These are phyloP conservation scores for Trypanosoma theileri DNA, from an alignment of 208 protist species.

Conservation along the genomic window DNA sequence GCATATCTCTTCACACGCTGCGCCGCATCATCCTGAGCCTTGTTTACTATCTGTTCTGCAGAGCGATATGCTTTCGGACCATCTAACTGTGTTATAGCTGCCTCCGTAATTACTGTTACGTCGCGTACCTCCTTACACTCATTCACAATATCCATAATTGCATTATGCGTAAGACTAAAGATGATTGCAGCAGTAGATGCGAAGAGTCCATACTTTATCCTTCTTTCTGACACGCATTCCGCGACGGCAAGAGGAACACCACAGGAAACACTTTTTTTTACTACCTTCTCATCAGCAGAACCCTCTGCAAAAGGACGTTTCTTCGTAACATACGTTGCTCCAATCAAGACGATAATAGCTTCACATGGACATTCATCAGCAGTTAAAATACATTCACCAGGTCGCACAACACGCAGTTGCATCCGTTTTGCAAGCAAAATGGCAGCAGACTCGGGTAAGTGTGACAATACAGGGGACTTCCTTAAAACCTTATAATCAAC, in stretches of 20 bases:
- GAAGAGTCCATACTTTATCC: conserved; percentile 28
- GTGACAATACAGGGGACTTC: conserved; percentile 38
- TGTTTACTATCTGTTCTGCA: conserved; percentile 15
- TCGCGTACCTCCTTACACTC: conserved; percentile 2
- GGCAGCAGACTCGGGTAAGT: conserved; percentile 34
- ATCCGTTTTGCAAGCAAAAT: conserved; percentile 33
- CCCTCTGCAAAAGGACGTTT: background rate
- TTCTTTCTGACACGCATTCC: conserved; percentile 46
- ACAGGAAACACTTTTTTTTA: conserved; percentile 9
- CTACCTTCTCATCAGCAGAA: background rate
- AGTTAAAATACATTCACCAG: conserved; percentile 37
- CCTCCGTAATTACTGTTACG: conserved; percentile 4
- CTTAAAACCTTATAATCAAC: conserved; percentile 24
- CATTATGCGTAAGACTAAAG: conserved; percentile 34
- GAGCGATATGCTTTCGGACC: background rate
- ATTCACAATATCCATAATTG: conserved; percentile 39
- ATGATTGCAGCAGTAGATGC: conserved; percentile 42
- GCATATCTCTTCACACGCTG: conserved; percentile 31
- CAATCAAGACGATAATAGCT: conserved; percentile 34
- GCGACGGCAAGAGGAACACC: conserved; percentile 51
- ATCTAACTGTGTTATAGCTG: background rate
- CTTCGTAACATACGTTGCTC: conserved; percentile 21
- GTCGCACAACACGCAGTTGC: conserved; percentile 37
- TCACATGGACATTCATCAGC: conserved; percentile 23
- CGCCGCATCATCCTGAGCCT: conserved; percentile 41